A percentile compares a stretch with the other conserved stretches of the same genome.
Evolutionary conservation across 805 yeast species (phyloP).

Genomic region (Yamadazyma scolyti): DNA sequence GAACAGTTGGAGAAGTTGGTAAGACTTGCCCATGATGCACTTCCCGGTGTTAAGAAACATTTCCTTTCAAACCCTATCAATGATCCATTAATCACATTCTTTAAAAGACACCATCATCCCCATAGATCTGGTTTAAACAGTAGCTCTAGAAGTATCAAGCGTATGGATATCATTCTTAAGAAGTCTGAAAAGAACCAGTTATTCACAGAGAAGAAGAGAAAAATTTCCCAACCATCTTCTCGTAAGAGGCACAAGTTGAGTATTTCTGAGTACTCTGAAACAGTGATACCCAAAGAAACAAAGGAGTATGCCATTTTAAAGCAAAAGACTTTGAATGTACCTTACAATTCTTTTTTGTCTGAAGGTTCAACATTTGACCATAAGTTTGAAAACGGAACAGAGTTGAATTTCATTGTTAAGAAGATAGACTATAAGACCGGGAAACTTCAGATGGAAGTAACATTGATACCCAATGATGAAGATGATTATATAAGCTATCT

Average conservation of each 20-base stretch:
- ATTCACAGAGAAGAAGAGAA: conserved; percentile 4
- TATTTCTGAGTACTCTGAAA: conserved; percentile 4
- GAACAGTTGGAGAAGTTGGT: no score
- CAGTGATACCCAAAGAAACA: conserved; percentile 14
- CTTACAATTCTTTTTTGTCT: conserved; percentile 18
- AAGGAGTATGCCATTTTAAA: conserved; percentile 20
- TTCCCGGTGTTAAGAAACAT: no score
- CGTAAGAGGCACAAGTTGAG: conserved; percentile 7
- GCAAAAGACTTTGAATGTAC: conserved; percentile 8
- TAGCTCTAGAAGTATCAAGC: no score
- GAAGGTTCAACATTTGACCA: conserved; percentile 20
- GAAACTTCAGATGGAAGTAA: conserved; percentile 4
- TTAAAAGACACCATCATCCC: no score
- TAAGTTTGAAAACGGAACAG: conserved; percentile 1
- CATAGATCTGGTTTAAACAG: no score
- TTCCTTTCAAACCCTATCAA: no score
- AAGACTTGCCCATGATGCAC: no score
- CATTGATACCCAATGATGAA: conserved; percentile 3
- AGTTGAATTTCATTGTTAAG: conserved; percentile 15
- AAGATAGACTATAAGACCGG: conserved; percentile 15
- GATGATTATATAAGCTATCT: no score
- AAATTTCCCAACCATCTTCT: neutral
- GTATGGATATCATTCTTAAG: conserved; percentile 4
- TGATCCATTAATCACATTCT: no score
- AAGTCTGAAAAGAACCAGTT: conserved; percentile 1